phyloP scores from a whole-genome alignment of 306 rosid species.

The Prunus campanulata region DNA sequence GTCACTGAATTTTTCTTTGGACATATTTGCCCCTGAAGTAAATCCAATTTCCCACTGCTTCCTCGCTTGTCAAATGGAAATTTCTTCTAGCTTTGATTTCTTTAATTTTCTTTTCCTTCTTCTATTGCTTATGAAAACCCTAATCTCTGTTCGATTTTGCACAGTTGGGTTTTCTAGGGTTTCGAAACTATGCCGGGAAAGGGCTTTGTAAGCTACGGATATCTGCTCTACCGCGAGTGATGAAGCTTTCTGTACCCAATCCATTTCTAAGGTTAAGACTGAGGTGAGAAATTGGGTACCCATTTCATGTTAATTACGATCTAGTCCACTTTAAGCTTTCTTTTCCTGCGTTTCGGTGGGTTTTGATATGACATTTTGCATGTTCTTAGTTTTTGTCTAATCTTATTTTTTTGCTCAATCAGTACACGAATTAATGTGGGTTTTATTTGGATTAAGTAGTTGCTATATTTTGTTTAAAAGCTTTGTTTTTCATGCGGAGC shows the following conservation, averaged over 20 bases:
- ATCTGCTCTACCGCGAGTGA: neutral
- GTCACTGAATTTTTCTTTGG: conserved; percentile 16
- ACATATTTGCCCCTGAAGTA: conserved; percentile 33
- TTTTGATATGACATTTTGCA: conserved; percentile 23
- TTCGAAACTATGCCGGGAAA: conserved; percentile 22
- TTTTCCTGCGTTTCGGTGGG: conserved; percentile 10
- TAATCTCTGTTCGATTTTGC: conserved; percentile 29
- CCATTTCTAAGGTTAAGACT: neutral
- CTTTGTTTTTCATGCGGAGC: conserved; percentile 15
- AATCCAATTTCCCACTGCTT: conserved; percentile 8
- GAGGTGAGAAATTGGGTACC: conserved; percentile 33
- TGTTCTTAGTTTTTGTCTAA: conserved; percentile 7
- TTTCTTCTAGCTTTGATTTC: neutral
- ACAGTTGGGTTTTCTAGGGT: conserved; percentile 34
- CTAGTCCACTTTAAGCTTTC: conserved; percentile 20
- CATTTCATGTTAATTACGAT: conserved; percentile 29
- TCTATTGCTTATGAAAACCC: conserved; percentile 23
- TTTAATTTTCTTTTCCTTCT: neutral
- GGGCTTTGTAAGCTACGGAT: conserved; percentile 7
- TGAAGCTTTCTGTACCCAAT: neutral
- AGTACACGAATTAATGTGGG: conserved; percentile 28
- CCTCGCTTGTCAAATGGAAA: conserved; percentile 24
- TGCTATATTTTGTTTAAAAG: conserved; percentile 13
- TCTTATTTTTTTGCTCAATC: neutral
- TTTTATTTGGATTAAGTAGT: conserved; percentile 10